Base-by-base conservation (phyloP, 768 basidiomycete genomes). In the Tylopilus sp. region DNA sequence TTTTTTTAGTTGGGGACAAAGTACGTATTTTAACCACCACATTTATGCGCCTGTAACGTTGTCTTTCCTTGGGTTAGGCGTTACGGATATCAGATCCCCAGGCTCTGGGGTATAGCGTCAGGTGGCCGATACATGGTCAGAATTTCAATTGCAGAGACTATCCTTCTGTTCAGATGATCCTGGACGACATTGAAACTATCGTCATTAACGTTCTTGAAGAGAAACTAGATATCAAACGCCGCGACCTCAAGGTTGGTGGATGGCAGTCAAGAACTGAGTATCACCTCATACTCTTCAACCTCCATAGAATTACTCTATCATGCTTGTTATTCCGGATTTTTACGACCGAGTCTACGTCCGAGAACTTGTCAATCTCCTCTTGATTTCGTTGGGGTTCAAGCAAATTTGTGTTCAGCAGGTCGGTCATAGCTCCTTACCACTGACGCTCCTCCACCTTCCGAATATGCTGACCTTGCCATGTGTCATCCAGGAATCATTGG, bases 401-500 rank as follows among this genome's bases (percentile, higher is more conserved):
- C 91, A 97, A 68, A 70, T 98, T 28, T 93, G 89, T 59, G 83
- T 88, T 4, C 92, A 95, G 67, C 97, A 98, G 78, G 94, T 87
- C 11, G 48, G 51, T 52, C 7, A 4, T 44, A 4, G 12, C 28
- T 39, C 7, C 36, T 18, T 12, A n/a, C 7, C 9, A 10, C 41
- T 33, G 11, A 21, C n/a, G 21, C 8, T 17, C 15, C 11, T 22
- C 22, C n/a, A 17, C 30, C 22, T 23, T n/a, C n/a, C 12, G 10
- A 25, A 12, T n/a, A n/a, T 25, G 21, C 23, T 38, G 18, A 47
- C 15, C 17, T 41, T 28, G 15, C 20, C 12, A 8, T 28, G 28
- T 35, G 17, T 8, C 39, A 4, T 52, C 15, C 56, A 97, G 91
- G 95, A 97, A 75, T 88, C 92, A 4, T 75, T 95, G 36, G 89